These are phyloP conservation scores for Saturnispora saitoi DNA, from an alignment of 805 yeast genomes.

Conservation along the genomic window DNA sequence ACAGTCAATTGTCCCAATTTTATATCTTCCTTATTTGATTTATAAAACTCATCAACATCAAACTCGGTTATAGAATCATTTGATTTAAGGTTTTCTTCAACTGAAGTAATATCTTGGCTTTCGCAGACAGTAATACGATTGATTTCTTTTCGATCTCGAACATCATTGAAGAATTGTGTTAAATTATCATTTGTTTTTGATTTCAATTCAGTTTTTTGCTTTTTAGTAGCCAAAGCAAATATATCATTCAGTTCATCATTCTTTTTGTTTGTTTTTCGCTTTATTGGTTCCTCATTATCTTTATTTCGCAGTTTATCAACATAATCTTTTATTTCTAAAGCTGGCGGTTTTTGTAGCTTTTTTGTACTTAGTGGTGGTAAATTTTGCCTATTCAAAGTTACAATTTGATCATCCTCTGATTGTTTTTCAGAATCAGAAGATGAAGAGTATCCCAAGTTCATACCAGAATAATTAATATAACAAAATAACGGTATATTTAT, in stretches of 20 bases:
- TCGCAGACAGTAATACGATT: neutral
- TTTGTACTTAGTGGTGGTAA: neutral
- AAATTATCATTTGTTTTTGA: neutral
- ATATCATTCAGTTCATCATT: neutral
- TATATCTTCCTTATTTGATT: conserved; percentile 25
- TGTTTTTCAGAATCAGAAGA: neutral
- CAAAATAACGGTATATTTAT: neutral
- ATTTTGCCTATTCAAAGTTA: neutral
- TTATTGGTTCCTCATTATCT: neutral
- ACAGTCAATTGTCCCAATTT: conserved; percentile 28
- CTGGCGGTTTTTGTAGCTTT: neutral
- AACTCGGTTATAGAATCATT: conserved; percentile 20
- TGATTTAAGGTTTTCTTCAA: neutral
- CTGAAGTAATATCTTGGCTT: neutral
- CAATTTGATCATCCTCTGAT: neutral
- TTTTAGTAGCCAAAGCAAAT: neutral
- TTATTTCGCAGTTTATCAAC: neutral
- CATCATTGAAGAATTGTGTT: neutral
- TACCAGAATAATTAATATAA: neutral
- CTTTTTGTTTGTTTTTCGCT: neutral
- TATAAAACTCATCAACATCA: conserved; percentile 32
- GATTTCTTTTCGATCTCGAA: neutral
- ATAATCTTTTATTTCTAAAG: neutral
- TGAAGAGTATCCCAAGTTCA: neutral
- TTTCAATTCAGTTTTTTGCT: neutral